Evolutionary conservation across 1,284 basidiomycete species (phyloP), one percentile per base, ranked within the genome.

Genomic region (Cryptococcus jaspeensis): DNA sequence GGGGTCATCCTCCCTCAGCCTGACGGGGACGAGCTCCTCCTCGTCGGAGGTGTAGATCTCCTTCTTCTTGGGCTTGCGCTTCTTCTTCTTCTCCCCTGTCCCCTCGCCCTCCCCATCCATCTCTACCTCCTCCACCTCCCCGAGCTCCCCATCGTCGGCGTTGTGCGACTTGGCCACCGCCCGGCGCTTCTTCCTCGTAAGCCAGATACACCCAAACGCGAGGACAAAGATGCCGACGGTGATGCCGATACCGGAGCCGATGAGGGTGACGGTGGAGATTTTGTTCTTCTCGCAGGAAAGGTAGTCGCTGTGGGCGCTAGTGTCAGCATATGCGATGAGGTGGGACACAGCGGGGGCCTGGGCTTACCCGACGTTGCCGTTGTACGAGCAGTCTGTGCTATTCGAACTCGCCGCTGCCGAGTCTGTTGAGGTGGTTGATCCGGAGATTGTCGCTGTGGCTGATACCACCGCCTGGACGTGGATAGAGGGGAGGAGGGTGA

Each of bases 161-260:
- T 16, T 12, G 23, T 12, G 23, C 52, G 20, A 22, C 25, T 48
- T 48, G n/a, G n/a, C n/a, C n/a, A n/a, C n/a, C n/a, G 28, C 28
- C 40, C 44, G 40, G 49, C 35, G 32, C 18, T 37, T 43, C 54
- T 36, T 41, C 50, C 51, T 53, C 12, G 60, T 50, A 9, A 69
- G 38, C 61, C 61, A 67, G n/a, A 69, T 62, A 16, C 60, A 57
- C 1, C 59, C 56, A 46, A 67, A 69, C 5, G 62, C 56, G 2
- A 69, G 20, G n/a, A 55, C 48, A 42, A 69, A 67, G 23, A 71
- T 60, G 4, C 56, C 61, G 11, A 64, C 20, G 1, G 65, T 61
- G 20, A 65, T 53, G 4, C 62, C 65, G 25, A 69, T 60, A 18
- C 69, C 69, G 15, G 60, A 67, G 15, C 61, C 61, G 44, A 71